Evolutionary conservation across 352 stramenopile genomes (phyloP).

Genomic region (Pythium phragmitis): DNA sequence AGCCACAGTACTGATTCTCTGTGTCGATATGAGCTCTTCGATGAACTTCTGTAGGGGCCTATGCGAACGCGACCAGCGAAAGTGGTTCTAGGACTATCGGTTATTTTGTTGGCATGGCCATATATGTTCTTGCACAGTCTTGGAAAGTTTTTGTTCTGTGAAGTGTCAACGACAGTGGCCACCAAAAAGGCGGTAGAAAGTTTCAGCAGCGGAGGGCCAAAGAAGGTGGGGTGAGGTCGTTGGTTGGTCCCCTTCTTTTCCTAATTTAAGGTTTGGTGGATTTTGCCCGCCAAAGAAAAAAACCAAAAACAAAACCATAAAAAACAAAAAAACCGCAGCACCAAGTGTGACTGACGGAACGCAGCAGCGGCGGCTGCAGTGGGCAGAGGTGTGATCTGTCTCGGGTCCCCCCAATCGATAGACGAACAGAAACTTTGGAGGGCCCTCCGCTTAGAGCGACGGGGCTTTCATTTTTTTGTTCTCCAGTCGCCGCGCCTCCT

Average conservation of each 20-base stretch:
- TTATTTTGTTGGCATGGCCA: too few relatives aligned
- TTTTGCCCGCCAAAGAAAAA: slow-evolving; percentile 31
- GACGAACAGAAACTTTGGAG: slow-evolving; percentile 14
- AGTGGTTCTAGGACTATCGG: too few relatives aligned
- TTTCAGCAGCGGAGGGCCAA: slow-evolving; percentile 22
- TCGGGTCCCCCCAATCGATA: slow-evolving; percentile 4
- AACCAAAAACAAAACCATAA: slow-evolving; percentile 26
- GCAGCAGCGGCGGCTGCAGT: slow-evolving; percentile 3
- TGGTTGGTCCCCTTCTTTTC: slow-evolving; percentile 20
- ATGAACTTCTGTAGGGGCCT: too few relatives aligned
- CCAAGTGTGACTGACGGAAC: slow-evolving; percentile 28
- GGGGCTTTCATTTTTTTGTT: slow-evolving; percentile 19
- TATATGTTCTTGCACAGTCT: not conserved
- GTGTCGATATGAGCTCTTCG: too few relatives aligned
- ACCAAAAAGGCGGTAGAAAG: slow-evolving; percentile 11
- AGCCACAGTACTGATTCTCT: too few relatives aligned
- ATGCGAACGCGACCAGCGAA: too few relatives aligned
- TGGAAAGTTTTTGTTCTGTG: slow-evolving; percentile 1
- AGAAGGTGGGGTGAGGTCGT: not conserved
- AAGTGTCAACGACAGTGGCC: not conserved
- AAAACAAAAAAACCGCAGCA: slow-evolving; percentile 17
- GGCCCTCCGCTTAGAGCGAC: slow-evolving; percentile 4
- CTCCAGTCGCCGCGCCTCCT: slow-evolving; percentile 11
- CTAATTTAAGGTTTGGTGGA: slow-evolving; percentile 37
- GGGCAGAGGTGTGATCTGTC: slow-evolving; percentile 15